These are phyloP conservation scores for Ormosia semicastrata DNA, from an alignment of 306 rosid genomes.

Conservation along the genomic window DNA sequence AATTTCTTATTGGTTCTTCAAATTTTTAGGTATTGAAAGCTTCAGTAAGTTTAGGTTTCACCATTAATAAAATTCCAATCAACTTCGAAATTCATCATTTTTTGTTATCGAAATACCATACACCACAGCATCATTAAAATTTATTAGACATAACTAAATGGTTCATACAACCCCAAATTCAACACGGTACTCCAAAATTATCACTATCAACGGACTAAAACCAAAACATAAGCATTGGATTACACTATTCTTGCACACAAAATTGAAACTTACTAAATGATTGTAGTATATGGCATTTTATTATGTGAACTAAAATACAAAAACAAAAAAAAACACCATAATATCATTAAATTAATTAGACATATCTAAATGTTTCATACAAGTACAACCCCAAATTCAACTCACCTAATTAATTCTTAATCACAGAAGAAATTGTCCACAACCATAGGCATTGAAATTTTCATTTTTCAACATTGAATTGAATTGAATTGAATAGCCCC, in stretches of 20 bases:
- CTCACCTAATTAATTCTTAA: too few relatives aligned
- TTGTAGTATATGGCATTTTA: neutral
- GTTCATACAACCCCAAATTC: too few relatives aligned
- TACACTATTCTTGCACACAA: neutral
- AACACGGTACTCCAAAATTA: neutral
- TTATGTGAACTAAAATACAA: too few relatives aligned
- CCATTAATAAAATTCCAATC: neutral
- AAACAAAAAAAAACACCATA: too few relatives aligned
- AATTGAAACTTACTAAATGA: neutral
- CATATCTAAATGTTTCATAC: neutral
- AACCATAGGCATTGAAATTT: neutral
- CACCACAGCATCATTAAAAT: too few relatives aligned
- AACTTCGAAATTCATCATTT: constrained; percentile 8
- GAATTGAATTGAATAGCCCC: constrained; percentile 7
- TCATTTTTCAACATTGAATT: neutral
- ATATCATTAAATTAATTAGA: too few relatives aligned
- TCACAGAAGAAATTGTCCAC: neutral
- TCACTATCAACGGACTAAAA: neutral
- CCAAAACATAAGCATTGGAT: neutral
- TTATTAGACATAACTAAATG: too few relatives aligned
- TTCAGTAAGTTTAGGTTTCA: neutral
- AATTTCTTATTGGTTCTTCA: neutral
- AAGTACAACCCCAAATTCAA: neutral
- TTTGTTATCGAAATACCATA: too few relatives aligned
- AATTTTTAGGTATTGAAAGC: neutral